phyloP scores from a whole-genome alignment of 129 eudicot species.

The Saussurea involucrata region DNA sequence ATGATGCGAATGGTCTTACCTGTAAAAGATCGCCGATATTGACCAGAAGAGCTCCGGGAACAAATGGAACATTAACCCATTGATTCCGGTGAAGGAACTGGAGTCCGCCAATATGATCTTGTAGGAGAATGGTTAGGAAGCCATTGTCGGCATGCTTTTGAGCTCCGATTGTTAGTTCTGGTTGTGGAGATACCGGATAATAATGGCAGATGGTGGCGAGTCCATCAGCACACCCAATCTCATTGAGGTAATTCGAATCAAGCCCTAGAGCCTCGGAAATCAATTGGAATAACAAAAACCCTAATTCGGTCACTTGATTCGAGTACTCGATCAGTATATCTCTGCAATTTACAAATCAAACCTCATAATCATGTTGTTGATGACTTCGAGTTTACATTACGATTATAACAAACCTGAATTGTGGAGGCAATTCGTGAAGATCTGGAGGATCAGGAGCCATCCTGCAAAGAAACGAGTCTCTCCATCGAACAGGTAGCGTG shows the following conservation, averaged over 20 bases:
- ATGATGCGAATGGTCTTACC: too few relatives aligned
- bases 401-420: constrained; percentile 43
- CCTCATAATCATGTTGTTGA: not conserved
- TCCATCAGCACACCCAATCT: constrained; percentile 47
- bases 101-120: constrained; percentile 64
- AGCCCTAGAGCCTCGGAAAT: constrained; percentile 62
- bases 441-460: constrained; percentile 44
- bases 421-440: constrained; percentile 41
- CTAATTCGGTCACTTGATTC: constrained; percentile 32
- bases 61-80: constrained; percentile 57
- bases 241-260: constrained; percentile 30
- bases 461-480: constrained; percentile 41
- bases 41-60: constrained; percentile 58
- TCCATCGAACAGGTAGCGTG: constrained; percentile 55
- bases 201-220: constrained; percentile 39
- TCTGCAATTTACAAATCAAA: constrained; percentile 18
- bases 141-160: constrained; percentile 49
- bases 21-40: constrained; percentile 65
- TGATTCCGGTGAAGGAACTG: constrained; percentile 57
- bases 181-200: constrained; percentile 74
- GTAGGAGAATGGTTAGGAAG: constrained; percentile 59
- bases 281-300: constrained; percentile 29
- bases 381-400: not conserved
- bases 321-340: constrained; percentile 41
- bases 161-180: constrained; percentile 58